phyloP scores from a whole-genome alignment of 345 rosid species.

The Eutrema yunnanense region DNA sequence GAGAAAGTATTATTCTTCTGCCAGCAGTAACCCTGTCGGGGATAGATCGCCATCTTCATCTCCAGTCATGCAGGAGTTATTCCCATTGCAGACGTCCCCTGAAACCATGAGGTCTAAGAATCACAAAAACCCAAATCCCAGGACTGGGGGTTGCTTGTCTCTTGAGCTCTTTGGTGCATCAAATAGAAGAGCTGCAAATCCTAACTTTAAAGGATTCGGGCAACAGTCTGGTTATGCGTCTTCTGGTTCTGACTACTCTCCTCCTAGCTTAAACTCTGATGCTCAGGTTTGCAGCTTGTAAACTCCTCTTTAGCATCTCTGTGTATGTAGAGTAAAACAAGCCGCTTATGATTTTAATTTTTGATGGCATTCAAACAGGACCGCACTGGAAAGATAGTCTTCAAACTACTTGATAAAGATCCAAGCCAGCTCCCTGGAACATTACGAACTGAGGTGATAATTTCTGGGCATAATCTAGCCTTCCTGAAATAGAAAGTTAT shows the following conservation, averaged over 20 bases:
- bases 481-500: background rate
- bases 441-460: slow-evolving; percentile 53
- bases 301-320: background rate
- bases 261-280: slow-evolving; percentile 73
- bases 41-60: slow-evolving; percentile 78
- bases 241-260: slow-evolving; percentile 89
- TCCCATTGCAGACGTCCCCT: slow-evolving; percentile 63
- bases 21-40: slow-evolving; percentile 76
- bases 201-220: slow-evolving; percentile 44
- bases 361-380: slow-evolving; percentile 38
- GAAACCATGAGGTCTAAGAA: slow-evolving; percentile 51
- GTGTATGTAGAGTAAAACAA: background rate
- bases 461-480: background rate
- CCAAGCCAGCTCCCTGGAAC: slow-evolving; percentile 78
- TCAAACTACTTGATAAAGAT: slow-evolving; percentile 71
- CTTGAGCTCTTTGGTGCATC: slow-evolving; percentile 70
- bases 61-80: slow-evolving; percentile 62
- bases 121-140: slow-evolving; percentile 39
- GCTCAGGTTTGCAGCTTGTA: slow-evolving; percentile 46
- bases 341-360: background rate
- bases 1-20: slow-evolving; percentile 83
- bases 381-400: slow-evolving; percentile 63
- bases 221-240: slow-evolving; percentile 74
- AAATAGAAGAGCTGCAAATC: slow-evolving; percentile 37
- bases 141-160: slow-evolving; percentile 37